Evolutionary conservation across 768 basidiomycete species (phyloP), one percentile per base, ranked within the genome.

Genomic region (Artomyces pyxidatus): DNA sequence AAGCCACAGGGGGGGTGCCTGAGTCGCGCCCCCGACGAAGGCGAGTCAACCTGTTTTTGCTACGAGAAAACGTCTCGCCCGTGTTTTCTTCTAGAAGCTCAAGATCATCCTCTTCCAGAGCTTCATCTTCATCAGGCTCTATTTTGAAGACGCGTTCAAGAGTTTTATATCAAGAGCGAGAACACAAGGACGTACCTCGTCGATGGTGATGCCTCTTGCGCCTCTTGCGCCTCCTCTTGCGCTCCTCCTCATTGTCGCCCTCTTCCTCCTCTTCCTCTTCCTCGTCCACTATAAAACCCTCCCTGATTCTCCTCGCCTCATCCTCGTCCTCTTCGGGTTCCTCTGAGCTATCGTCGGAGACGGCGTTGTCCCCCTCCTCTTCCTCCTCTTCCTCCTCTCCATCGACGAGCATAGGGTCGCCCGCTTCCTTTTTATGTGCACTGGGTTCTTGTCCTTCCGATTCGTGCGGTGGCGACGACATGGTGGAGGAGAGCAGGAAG

Each of bases 211-310:
- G 75, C 59, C 73, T 78, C 68, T 82, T 83, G 61, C 83, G 76
- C 54, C 78, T 74, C 63, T 82, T 89, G 51, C 77, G 75, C 56
- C 75, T 75, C 57, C 77, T 71, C 38, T 68, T 74, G 50, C 75
- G 71, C 48, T 74, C 76, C 38, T 75, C 73, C 37, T 78, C 73
- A 3, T 77, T 74, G 17, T 78, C 80, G 12, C 76, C 79, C 2
- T 80, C 81, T 0, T 80, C 85, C 3, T 85, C 88, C 0, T 91
- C 89, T 6, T 91, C 91, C 51, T 94, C 90, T 8, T 88, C 85
- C 48, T 85, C 88, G 49, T 88, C 88, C 7, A 93, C 92, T 58
- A 97, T 96, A 62, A 97, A 96, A 0, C 89, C 93, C 43, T 93
- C 88, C 44, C 81, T 71, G 48, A 96, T 80, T 49, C 78, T 73